phyloP scores from a whole-genome alignment of 2,329 filamentous ascomycete species.

The Trichoderma atroviride region DNA sequence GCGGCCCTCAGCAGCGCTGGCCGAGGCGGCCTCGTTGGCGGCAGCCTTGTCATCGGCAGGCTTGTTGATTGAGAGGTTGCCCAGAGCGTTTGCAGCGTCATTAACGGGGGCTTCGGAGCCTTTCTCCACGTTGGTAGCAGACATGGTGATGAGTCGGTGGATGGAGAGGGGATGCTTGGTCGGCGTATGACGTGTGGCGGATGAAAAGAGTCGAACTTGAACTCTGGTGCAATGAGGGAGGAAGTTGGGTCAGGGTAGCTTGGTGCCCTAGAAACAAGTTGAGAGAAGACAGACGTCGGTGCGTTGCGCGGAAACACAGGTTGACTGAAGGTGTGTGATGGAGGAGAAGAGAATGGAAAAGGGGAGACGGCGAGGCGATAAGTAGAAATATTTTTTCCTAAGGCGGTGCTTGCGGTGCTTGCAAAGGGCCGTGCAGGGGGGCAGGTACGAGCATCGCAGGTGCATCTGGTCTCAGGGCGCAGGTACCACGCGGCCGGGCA shows the following conservation, averaged over 20 bases:
- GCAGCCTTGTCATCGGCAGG: conserved; percentile 58
- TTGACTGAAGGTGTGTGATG: conserved; percentile 49
- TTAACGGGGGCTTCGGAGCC: conserved; percentile 68
- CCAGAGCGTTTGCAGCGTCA: conserved; percentile 74
- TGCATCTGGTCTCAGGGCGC: neutral
- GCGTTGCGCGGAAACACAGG: conserved; percentile 53
- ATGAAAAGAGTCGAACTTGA: conserved; percentile 43
- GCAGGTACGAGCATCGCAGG: conserved; percentile 24
- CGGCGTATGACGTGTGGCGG: conserved; percentile 48
- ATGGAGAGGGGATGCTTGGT: conserved; percentile 48
- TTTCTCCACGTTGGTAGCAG: conserved; percentile 69
- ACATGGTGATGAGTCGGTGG: conserved; percentile 70
- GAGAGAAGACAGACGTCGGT: conserved; percentile 49
- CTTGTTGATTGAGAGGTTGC: conserved; percentile 68
- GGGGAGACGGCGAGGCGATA: conserved; percentile 37
- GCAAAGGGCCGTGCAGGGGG: conserved; percentile 28
- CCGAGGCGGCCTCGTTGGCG: conserved; percentile 87
- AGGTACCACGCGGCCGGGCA: conserved; percentile 16
- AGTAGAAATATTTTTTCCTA: conserved; percentile 48
- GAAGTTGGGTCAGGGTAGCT: conserved; percentile 73
- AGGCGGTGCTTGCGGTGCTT: conserved; percentile 22
- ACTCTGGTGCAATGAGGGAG: conserved; percentile 72
- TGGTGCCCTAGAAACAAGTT: conserved; percentile 75
- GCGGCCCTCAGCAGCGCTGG: conserved; percentile 97
- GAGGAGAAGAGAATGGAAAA: conserved; percentile 41